A percentile compares a stretch with the other conserved stretches of the same genome.
Evolutionary conservation across 2,329 filamentous ascomycete genomes (phyloP).

Genomic region (Colletotrichum liaoningense): DNA sequence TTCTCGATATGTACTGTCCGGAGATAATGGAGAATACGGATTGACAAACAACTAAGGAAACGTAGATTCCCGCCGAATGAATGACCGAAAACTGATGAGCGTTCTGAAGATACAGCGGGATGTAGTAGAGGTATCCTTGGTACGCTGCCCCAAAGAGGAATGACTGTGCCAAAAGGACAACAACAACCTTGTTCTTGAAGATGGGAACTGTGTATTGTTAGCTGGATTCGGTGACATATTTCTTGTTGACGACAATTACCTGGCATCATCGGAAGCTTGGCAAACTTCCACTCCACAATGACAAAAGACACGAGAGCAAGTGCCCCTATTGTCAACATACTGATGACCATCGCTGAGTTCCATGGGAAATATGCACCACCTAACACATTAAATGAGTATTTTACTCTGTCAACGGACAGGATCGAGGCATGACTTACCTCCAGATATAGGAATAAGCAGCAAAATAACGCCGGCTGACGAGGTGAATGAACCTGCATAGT

Average conservation of each 20-base stretch:
- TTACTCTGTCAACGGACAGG: not conserved
- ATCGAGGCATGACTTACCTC: conserved; percentile 47
- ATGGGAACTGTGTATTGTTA: conserved; percentile 52
- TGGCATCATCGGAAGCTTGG: conserved; percentile 43
- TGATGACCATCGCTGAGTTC: conserved; percentile 42
- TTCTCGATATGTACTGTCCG: conserved; percentile 68
- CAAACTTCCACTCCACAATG: conserved; percentile 42
- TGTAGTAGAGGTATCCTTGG: conserved; percentile 69
- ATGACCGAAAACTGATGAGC: conserved; percentile 49
- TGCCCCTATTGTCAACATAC: conserved; percentile 38
- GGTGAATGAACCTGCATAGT: conserved; percentile 67
- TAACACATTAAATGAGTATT: not conserved
- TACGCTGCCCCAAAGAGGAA: conserved; percentile 71
- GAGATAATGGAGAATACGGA: conserved; percentile 57
- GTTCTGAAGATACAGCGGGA: conserved; percentile 73
- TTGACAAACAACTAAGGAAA: conserved; percentile 62
- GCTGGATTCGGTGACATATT: fast-evolving
- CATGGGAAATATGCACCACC: conserved; percentile 43
- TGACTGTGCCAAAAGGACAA: conserved; percentile 66
- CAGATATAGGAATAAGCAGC: conserved; percentile 72
- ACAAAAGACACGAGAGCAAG: conserved; percentile 39
- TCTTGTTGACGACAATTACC: not conserved
- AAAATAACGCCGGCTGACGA: conserved; percentile 68
- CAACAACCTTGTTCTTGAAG: conserved; percentile 64
- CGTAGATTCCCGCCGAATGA: conserved; percentile 62